These are phyloP conservation scores for Dillenia suffruticosa DNA, from an alignment of 164 flowering plant genomes.

Conservation along the genomic window DNA sequence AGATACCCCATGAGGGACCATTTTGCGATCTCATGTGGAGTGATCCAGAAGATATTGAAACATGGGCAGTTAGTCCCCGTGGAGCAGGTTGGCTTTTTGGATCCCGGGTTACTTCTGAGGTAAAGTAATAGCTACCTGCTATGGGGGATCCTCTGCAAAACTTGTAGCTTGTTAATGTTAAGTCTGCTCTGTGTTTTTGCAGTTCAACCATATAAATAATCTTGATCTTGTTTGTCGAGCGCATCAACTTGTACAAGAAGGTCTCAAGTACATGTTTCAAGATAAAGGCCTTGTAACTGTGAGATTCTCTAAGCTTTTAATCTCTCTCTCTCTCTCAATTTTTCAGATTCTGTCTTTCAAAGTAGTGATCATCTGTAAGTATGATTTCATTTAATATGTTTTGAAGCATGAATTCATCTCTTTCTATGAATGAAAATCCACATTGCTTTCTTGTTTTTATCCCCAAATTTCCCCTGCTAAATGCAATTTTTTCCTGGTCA, in stretches of 20 bases:
- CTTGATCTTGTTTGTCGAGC: constrained; percentile 97
- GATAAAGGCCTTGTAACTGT: constrained; percentile 99
- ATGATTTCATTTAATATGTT: too few relatives aligned
- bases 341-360: background rate
- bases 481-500: too few relatives aligned
- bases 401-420: too few relatives aligned
- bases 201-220: constrained; percentile 97
- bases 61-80: constrained; percentile 99
- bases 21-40: constrained; percentile 99
- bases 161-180: too few relatives aligned
- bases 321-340: background rate
- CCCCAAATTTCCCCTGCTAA: too few relatives aligned
- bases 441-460: too few relatives aligned
- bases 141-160: too few relatives aligned
- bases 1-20: constrained; percentile 99
- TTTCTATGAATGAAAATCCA: too few relatives aligned
- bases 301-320: constrained; percentile 18
- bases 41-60: constrained; percentile 99
- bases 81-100: constrained; percentile 99
- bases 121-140: constrained; percentile 8
- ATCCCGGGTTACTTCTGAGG: constrained; percentile 97
- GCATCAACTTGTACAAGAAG: constrained; percentile 99
- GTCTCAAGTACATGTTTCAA: constrained; percentile 98
- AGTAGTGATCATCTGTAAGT: too few relatives aligned
- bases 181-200: constrained; percentile 13